Percentiles rank a stretch among this genome's conserved stretches.
These are phyloP conservation scores for Xylaria multiplex DNA, from an alignment of 2,329 filamentous ascomycete genomes.

Conservation along the genomic window DNA sequence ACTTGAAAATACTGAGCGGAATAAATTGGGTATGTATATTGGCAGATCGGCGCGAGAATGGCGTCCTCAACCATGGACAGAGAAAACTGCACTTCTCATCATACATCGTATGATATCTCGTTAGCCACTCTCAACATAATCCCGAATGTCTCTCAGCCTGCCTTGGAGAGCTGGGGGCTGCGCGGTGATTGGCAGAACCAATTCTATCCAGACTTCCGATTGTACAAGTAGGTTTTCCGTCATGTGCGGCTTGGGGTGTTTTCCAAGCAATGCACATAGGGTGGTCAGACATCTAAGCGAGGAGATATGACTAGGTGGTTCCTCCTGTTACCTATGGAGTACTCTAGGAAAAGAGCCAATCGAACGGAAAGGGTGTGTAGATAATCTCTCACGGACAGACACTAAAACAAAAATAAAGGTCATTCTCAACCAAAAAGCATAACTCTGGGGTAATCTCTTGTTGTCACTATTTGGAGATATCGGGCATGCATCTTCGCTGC, in stretches of 20 bases:
- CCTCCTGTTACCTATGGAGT: background rate
- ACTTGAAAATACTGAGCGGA: conserved; percentile 13
- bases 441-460: conserved; percentile 4
- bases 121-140: background rate
- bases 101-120: conserved; percentile 11
- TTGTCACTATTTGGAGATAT: conserved; percentile 10
- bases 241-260: conserved; percentile 26
- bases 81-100: conserved; percentile 15
- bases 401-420: background rate
- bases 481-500: conserved; percentile 17
- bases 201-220: conserved; percentile 13
- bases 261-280: conserved; percentile 10
- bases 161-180: background rate
- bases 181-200: conserved; percentile 3
- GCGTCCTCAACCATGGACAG: conserved; percentile 3
- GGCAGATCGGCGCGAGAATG: conserved; percentile 5
- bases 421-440: conserved; percentile 2
- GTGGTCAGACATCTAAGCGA: conserved; percentile 32
- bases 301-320: background rate
- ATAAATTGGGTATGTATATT: background rate
- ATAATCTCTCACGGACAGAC: background rate
- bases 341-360: background rate
- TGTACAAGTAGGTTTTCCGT: conserved; percentile 9
- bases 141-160: conserved; percentile 3
- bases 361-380: conserved; percentile 3